Evolutionary conservation across 1,139 yeast genomes (phyloP), one percentile per base, ranked within the genome.

Genomic region (Pichia sp.): DNA sequence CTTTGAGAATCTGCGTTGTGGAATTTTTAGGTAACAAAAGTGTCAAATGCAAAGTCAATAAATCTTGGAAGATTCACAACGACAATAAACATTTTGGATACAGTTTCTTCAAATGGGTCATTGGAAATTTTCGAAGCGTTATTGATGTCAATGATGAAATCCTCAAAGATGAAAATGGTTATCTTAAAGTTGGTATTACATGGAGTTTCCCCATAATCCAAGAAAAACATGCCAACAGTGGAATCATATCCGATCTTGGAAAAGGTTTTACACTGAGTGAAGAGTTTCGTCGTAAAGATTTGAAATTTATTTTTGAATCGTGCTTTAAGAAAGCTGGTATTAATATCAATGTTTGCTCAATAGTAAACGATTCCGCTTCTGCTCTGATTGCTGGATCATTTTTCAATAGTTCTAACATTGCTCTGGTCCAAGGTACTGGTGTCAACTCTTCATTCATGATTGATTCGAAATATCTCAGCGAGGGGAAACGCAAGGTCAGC

Each of bases 181-280:
- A 18, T 9, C 12, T 44, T 2, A 44, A 38, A 9, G 30, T 42
- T 10, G 48, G 48, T n/a, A 36, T 47, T 17, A 44, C 49, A 2
- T 75, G 81, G 80, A 71, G 78, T 5, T 76, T 76, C 53, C 79
- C 82, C 0, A 60, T 76, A 38, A 59, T 61, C 14, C 73, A 74
- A 46, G 63, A 66, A 2, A 49, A 59, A 14, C 34, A 40, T 3
- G 66, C 68, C 45, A 69, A 71, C 52, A 62, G 64, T 26, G 81
- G 77, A 1, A 62, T 57, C 28, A 64, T 76, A 31, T 61, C 62
- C 24, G 64, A 63, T 44, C 74, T 72, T 36, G 69, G 74, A 31
- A 76, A 76, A 55, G 81, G 81, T 4, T 76, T 69, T 56, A 55
- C 62, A 15, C 56, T 74, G 28, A 52, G 64, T 3, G 62, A 62